Conservation (phyloP, 306 rosid species). For the Rubus parviflorus region DNA sequence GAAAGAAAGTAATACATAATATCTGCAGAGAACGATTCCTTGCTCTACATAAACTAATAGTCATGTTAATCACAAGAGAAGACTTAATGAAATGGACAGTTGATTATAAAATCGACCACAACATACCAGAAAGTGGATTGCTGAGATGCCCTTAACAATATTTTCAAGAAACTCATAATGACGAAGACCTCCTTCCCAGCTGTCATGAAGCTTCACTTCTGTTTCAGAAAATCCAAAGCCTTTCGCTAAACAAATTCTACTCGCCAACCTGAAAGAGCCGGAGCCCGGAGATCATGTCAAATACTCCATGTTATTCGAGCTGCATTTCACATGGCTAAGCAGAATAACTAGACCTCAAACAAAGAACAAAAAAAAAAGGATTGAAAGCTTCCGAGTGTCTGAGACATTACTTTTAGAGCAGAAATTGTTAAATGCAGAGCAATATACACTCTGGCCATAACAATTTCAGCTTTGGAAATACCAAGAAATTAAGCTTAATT, state of each 20-base stretch:
- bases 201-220: not conserved
- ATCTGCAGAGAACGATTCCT: too few relatives aligned
- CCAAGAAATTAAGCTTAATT: not conserved
- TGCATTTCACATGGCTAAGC: not conserved
- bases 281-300: not conserved
- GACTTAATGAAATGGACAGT: not conserved
- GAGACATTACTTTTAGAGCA: not conserved
- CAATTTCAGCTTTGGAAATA: not conserved
- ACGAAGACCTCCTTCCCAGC: not conserved
- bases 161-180: not conserved
- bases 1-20: too few relatives aligned
- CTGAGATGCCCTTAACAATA: not conserved
- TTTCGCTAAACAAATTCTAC: not conserved
- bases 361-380: not conserved
- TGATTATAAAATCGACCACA: not conserved
- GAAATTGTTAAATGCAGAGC: not conserved
- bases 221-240: not conserved
- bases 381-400: not conserved
- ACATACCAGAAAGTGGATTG: not conserved
- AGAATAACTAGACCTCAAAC: not conserved
- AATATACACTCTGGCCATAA: not conserved
- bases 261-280: not conserved
- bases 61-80: not conserved
- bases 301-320: not conserved
- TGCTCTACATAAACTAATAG: not conserved